phyloP scores from a whole-genome alignment of 2,329 filamentous ascomycete genomes.

The Penicillium verrucosum region DNA sequence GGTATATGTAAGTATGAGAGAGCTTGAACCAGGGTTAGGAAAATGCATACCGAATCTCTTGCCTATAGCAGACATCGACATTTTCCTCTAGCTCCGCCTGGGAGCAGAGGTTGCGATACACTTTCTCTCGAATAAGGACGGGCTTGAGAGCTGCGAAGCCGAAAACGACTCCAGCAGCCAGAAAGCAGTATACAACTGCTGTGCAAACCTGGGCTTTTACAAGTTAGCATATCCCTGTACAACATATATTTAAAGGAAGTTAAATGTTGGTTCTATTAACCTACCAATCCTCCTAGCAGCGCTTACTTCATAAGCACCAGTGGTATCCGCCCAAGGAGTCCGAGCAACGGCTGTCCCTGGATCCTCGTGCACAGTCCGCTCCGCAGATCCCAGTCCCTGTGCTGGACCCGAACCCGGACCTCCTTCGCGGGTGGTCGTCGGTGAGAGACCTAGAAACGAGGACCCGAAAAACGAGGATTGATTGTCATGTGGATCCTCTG shows the following conservation, averaged over 20 bases:
- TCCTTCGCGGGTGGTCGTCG: conserved; percentile 21
- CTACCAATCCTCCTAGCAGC: conserved; percentile 52
- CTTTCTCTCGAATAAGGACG: conserved; percentile 69
- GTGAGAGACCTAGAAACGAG: conserved; percentile 16
- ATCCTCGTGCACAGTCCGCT: conserved; percentile 14
- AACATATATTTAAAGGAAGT: not conserved
- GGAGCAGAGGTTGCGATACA: conserved; percentile 65
- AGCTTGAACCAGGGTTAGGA: not conserved
- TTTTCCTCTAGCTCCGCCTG: conserved; percentile 47
- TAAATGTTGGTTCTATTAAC: conserved; percentile 18
- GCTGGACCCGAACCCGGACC: conserved; percentile 7
- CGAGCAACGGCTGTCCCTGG: not conserved
- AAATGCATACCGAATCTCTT: conserved; percentile 49
- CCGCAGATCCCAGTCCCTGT: conserved; percentile 5
- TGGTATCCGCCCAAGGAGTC: conserved; percentile 26
- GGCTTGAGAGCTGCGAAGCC: conserved; percentile 83
- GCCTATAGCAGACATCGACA: conserved; percentile 54
- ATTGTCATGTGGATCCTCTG: conserved; percentile 31
- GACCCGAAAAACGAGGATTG: conserved; percentile 20
- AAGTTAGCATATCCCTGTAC: not conserved
- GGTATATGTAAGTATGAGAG: conserved; percentile 2
- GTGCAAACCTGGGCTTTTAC: conserved; percentile 63
- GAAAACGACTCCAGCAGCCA: conserved; percentile 77
- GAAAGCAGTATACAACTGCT: conserved; percentile 69
- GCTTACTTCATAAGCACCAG: conserved; percentile 53